phyloP scores from a whole-genome alignment of 352 stramenopile genomes.

The Pythium folliculosum region DNA sequence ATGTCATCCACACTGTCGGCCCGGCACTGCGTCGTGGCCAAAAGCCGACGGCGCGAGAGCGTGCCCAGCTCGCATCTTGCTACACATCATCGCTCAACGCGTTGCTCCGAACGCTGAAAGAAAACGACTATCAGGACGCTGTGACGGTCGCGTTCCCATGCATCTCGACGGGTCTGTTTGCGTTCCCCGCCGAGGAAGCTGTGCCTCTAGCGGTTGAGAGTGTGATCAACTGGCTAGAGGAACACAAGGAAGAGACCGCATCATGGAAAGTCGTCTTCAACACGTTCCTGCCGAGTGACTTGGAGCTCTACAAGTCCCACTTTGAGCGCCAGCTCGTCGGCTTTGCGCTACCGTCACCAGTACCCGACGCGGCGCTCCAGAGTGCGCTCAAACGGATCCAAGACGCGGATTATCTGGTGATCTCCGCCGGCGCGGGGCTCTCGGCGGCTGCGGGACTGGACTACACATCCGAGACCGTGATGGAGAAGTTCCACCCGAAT shows the following conservation, averaged over 20 bases:
- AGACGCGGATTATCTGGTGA: conserved; percentile 61
- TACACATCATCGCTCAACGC: conserved; percentile 56
- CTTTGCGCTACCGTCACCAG: conserved; percentile 27
- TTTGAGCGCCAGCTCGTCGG: conserved; percentile 25
- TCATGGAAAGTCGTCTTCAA: conserved; percentile 73
- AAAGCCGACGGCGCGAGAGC: conserved; percentile 28
- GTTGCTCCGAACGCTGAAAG: conserved; percentile 37
- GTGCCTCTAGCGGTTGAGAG: conserved; percentile 45
- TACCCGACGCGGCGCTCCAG: conserved; percentile 31
- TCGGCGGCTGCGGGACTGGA: conserved; percentile 69
- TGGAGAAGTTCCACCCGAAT: conserved; percentile 57
- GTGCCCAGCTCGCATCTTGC: conserved; percentile 40
- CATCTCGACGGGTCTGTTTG: conserved; percentile 71
- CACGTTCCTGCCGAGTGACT: conserved; percentile 61
- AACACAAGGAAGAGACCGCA: conserved; percentile 31
- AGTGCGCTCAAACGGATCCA: conserved; percentile 39
- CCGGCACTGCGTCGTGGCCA: conserved; percentile 46
- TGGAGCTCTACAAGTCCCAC: conserved; percentile 49
- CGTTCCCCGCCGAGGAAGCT: conserved; percentile 58
- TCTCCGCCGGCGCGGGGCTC: conserved; percentile 63
- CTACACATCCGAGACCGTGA: conserved; percentile 67
- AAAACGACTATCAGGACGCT: conserved; percentile 3
- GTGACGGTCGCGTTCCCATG: conserved; percentile 59
- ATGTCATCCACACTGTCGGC: conserved; percentile 67
- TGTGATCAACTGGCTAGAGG: conserved; percentile 54